Percentiles rank a stretch among this genome's conserved stretches.
phyloP scores from a whole-genome alignment of 2,329 filamentous ascomycete genomes.

The Aspergillus thermomutatus region DNA sequence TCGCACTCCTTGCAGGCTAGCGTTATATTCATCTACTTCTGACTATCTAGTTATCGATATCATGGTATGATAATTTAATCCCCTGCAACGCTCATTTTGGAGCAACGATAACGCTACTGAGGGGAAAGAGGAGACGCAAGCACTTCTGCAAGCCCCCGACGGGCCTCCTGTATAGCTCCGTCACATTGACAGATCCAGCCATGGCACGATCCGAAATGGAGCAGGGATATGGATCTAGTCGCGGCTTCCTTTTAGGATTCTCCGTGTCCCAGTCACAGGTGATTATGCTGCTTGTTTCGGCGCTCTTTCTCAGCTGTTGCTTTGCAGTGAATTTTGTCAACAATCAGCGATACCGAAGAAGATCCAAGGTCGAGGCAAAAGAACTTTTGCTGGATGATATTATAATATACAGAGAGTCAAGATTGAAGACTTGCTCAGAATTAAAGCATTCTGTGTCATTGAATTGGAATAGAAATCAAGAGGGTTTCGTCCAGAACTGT shows the following conservation, averaged over 20 bases:
- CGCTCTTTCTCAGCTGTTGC: neutral
- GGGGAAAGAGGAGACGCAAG: neutral
- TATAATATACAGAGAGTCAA: neutral
- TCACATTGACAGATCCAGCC: neutral
- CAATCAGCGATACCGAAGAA: neutral
- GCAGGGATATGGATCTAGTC: neutral
- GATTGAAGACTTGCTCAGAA: neutral
- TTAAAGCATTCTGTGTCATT: neutral
- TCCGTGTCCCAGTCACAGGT: neutral
- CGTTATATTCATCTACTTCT: neutral
- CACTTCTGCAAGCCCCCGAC: neutral
- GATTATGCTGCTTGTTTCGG: neutral
- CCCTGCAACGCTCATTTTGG: neutral
- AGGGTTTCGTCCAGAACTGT: neutral
- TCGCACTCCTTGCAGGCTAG: neutral
- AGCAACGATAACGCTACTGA: neutral
- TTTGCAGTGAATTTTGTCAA: neutral
- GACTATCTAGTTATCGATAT: neutral
- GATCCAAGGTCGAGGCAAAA: neutral
- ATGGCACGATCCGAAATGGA: neutral
- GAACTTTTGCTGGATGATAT: neutral
- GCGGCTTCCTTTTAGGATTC: neutral
- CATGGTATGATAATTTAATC: neutral
- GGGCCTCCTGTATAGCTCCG: neutral
- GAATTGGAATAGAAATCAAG: neutral